A percentile compares a stretch with the other conserved stretches of the same genome.
Conservation (phyloP, 495 filamentous ascomycete genomes). For the Mytilinidion resinicola region DNA sequence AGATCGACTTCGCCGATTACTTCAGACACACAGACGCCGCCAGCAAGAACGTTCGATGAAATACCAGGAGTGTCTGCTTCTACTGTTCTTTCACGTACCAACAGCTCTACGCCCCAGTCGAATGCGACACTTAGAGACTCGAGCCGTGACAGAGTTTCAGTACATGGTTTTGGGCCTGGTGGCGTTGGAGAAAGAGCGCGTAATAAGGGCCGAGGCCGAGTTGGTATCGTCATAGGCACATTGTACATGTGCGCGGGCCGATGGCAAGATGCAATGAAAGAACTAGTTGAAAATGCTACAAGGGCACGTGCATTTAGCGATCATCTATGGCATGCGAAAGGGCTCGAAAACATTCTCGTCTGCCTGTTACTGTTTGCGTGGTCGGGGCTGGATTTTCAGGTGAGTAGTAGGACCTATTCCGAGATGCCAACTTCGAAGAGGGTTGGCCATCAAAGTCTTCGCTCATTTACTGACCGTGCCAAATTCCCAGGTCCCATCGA, state of each 20-base stretch:
- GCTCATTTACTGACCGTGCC: too few species aligned
- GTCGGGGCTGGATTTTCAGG: conserved; percentile 79
- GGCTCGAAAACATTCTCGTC: conserved; percentile 76
- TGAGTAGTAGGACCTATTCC: conserved; percentile 39
- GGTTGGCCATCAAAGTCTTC: too few species aligned
- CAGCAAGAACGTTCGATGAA: conserved; percentile 63
- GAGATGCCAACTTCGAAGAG: background rate
- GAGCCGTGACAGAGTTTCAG: conserved; percentile 72
- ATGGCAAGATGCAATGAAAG: conserved; percentile 83
- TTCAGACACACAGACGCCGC: conserved; percentile 46
- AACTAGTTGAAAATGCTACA: conserved; percentile 72
- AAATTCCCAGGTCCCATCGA: conserved; percentile 50
- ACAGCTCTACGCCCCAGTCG: conserved; percentile 25
- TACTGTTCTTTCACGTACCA: conserved; percentile 9
- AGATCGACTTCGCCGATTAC: conserved; percentile 42
- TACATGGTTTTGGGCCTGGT: conserved; percentile 75
- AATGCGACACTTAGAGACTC: conserved; percentile 33
- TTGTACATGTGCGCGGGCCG: conserved; percentile 82
- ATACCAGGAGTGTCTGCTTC: conserved; percentile 43
- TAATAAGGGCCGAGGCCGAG: conserved; percentile 74
- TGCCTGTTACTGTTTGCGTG: conserved; percentile 79
- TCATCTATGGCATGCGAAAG: conserved; percentile 95
- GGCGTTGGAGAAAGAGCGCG: conserved; percentile 66
- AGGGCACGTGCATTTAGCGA: conserved; percentile 76
- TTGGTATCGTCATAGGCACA: conserved; percentile 74